phyloP scores from a whole-genome alignment of 1,284 basidiomycete species.

The Schizopora paradoxa region DNA sequence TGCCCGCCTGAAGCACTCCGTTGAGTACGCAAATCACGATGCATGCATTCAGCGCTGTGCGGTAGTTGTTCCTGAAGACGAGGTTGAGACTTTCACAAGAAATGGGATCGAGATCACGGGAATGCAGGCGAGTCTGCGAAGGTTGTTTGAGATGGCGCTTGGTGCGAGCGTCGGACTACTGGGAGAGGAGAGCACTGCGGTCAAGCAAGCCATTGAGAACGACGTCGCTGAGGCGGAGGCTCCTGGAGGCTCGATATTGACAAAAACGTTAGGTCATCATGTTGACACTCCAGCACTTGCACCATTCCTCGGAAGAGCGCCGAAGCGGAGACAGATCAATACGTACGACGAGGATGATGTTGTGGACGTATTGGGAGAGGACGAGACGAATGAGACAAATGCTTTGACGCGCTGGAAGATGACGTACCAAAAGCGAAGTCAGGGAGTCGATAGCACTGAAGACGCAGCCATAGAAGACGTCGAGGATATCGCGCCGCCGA shows the following conservation, averaged over 20 bases:
- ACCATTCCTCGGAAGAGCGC: constrained; percentile 57
- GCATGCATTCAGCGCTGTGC: constrained; percentile 67
- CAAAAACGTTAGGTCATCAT: constrained; percentile 61
- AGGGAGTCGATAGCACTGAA: constrained; percentile 4
- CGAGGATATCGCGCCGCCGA: constrained; percentile 14
- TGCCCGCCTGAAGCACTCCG: constrained; percentile 57
- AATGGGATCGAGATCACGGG: constrained; percentile 53
- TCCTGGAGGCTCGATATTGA: constrained; percentile 47
- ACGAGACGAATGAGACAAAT: too few species aligned
- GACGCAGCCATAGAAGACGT: background rate
- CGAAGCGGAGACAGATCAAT: constrained; percentile 51
- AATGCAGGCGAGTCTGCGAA: constrained; percentile 52
- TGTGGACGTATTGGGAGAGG: constrained; percentile 18
- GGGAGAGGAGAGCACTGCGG: constrained; percentile 6
- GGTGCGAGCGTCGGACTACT: constrained; percentile 31
- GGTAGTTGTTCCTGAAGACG: constrained; percentile 34
- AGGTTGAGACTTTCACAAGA: constrained; percentile 42
- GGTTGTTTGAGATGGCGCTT: constrained; percentile 67
- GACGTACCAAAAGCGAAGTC: constrained; percentile 41
- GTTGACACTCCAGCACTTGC: constrained; percentile 67
- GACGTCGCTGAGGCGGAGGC: constrained; percentile 16
- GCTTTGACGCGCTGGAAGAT: constrained; percentile 36
- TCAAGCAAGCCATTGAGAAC: constrained; percentile 1
- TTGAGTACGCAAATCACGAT: constrained; percentile 71
- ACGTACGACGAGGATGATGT: constrained; percentile 33